phyloP scores from a whole-genome alignment of 495 filamentous ascomycete species.

The Penicillium alfredii region DNA sequence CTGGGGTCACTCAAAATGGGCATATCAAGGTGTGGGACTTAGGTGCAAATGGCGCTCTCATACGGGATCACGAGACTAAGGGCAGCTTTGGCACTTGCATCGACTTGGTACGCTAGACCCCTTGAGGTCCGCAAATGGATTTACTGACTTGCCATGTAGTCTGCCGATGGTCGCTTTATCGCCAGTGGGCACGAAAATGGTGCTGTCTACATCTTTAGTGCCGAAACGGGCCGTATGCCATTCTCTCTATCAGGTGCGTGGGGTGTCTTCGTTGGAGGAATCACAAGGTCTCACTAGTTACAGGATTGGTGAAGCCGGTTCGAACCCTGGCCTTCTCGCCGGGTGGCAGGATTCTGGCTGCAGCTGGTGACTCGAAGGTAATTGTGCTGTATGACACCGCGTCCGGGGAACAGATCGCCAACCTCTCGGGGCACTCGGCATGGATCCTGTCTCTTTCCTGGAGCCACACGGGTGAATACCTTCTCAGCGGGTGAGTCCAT shows the following conservation, averaged over 20 bases:
- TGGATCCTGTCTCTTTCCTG: constrained; percentile 90
- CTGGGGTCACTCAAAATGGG: constrained; percentile 75
- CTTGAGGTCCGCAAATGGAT: too few species aligned
- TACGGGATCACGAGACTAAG: constrained; percentile 84
- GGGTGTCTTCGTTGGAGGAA: background rate
- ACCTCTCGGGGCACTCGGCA: constrained; percentile 67
- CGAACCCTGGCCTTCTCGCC: constrained; percentile 84
- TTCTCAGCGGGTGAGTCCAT: constrained; percentile 67
- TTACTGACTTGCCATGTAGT: too few species aligned
- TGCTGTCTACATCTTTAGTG: constrained; percentile 90
- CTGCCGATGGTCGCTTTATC: constrained; percentile 72
- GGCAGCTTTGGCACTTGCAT: constrained; percentile 84
- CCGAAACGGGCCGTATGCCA: constrained; percentile 74
- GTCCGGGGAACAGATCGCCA: constrained; percentile 88
- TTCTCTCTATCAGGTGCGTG: constrained; percentile 79
- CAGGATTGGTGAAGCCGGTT: constrained; percentile 80
- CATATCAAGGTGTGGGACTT: constrained; percentile 86
- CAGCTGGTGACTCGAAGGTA: constrained; percentile 82
- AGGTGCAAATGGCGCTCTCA: constrained; percentile 43
- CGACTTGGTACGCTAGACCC: constrained; percentile 71
- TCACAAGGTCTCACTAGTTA: constrained; percentile 3
- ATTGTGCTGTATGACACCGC: constrained; percentile 88
- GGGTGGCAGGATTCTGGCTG: constrained; percentile 74
- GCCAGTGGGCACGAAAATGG: constrained; percentile 92
- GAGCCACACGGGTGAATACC: constrained; percentile 89